Conservation (phyloP, 192 early-diverging fungal species). For the Geranomyces variabilis region DNA sequence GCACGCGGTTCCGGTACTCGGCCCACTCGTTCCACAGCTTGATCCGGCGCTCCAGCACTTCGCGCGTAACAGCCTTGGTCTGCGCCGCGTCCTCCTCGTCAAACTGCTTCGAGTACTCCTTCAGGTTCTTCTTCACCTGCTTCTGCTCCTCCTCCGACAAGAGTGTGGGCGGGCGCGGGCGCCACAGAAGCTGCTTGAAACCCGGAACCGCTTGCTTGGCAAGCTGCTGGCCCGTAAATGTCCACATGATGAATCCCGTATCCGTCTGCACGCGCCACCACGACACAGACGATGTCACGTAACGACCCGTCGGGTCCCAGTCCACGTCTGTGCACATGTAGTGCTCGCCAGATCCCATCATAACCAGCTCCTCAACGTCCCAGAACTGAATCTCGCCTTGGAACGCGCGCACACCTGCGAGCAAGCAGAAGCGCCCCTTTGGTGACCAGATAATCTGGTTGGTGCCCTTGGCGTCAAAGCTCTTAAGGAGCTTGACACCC, state of each 20-base stretch:
- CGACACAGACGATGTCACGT: constrained; percentile 81
- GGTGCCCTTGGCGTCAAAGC: constrained; percentile 77
- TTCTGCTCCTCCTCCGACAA: constrained; percentile 80
- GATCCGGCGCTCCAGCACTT: constrained; percentile 75
- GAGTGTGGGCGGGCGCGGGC: constrained; percentile 87
- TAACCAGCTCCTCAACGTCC: constrained; percentile 73
- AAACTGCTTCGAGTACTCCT: constrained; percentile 83
- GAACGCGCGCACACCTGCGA: constrained; percentile 79
- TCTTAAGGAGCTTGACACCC: constrained; percentile 83
- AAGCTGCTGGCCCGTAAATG: constrained; percentile 83
- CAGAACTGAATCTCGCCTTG: constrained; percentile 88
- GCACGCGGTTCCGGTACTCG: constrained; percentile 71
- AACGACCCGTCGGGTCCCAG: constrained; percentile 99
- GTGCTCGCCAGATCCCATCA: constrained; percentile 82
- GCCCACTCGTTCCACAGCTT: constrained; percentile 83
- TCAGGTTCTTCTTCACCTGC: constrained; percentile 88
- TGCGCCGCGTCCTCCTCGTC: constrained; percentile 86
- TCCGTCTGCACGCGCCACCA: constrained; percentile 86
- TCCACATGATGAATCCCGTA: constrained; percentile 91
- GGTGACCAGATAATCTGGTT: constrained; percentile 94
- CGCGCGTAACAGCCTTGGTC: constrained; percentile 68
- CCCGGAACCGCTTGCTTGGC: constrained; percentile 72
- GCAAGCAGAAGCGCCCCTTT: constrained; percentile 87
- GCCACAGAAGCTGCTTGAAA: constrained; percentile 95
- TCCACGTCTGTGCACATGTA: constrained; percentile 95